Evolutionary conservation across 2,329 filamentous ascomycete species (phyloP), one percentile per base, ranked within the genome.

Genomic region (Xenoacremonium recifei): DNA sequence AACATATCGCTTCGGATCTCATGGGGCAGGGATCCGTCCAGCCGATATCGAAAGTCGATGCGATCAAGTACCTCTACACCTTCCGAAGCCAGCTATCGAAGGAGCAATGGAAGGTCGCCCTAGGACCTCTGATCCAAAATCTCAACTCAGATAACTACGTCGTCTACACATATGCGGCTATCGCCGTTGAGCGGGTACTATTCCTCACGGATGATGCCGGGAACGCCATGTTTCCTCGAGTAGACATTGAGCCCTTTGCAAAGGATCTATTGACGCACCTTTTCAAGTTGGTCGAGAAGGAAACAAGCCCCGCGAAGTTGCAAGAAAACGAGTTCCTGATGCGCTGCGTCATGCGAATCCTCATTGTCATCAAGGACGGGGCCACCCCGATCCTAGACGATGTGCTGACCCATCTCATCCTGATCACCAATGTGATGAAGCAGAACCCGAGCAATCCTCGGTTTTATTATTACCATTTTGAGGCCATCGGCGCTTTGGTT

Each of bases 321-420:
- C 93, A 99, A 62, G 93, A 99, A 68, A 99, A 99, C 61, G 93
- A 99, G 63, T 99, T 97, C 65, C 67, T 99, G 60, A 97, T 99
- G 91, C 88, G 90, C 57, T 99, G 93, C 59, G 89, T 96, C 42
- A 99, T 99, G 93, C 82, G 93, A 56, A 92, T 99, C 11, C 75
- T 99, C 47, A 90, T 99, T 51, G 91, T 97, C 50, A 87, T 97
- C 65, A 88, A 86, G 62, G 91, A 96, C 35, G 87, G 83, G 20
- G 81, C 92, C 12, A 68, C 84, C 3, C 77, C 83, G 2, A 82
- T 93, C 36, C 76, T 85, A 5, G 89, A 96, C 54, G 79, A 77
- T 52, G 81, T 95, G n/a, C 71, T 97, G 39, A 79, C 81, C 39
- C 90, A 95, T 63, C 79, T 99, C 45, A 82, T 95, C 59, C 85